A percentile compares a stretch with the other conserved stretches of the same genome.
These are phyloP conservation scores for Colletotrichum musicola DNA, from an alignment of 2,329 filamentous ascomycete species.

Conservation along the genomic window DNA sequence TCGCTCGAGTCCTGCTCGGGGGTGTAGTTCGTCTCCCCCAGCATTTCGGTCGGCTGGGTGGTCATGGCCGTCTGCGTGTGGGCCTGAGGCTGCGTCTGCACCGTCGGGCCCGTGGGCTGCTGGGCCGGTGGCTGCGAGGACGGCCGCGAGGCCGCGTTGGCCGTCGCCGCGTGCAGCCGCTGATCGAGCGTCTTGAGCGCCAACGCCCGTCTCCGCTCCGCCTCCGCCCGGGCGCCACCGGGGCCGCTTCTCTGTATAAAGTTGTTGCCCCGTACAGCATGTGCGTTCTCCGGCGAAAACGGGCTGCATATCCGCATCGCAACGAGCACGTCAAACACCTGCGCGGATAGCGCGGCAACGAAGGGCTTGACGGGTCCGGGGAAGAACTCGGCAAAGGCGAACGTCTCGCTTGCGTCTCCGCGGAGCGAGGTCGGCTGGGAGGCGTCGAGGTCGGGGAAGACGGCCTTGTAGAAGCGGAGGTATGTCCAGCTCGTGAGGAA, in stretches of 20 bases:
- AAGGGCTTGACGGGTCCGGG: conserved; percentile 85
- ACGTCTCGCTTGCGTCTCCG: conserved; percentile 95
- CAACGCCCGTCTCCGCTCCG: conserved; percentile 87
- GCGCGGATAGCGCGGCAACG: conserved; percentile 78
- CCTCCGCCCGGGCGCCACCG: conserved; percentile 85
- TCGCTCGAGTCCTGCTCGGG: conserved; percentile 68
- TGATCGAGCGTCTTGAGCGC: conserved; percentile 94
- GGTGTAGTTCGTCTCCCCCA: conserved; percentile 78
- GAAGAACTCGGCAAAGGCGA: conserved; percentile 96
- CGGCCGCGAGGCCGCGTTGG: conserved; percentile 56
- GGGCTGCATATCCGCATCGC: conserved; percentile 84
- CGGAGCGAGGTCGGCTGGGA: conserved; percentile 74
- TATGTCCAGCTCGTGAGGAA: conserved; percentile 95
- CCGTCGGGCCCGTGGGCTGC: conserved; percentile 62
- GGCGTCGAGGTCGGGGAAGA: conserved; percentile 76
- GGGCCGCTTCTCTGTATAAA: conserved; percentile 68
- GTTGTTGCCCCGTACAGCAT: conserved; percentile 76
- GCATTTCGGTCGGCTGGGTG: conserved; percentile 65
- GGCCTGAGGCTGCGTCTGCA: conserved; percentile 68
- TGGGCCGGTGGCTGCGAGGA: conserved; percentile 54
- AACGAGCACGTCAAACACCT: conserved; percentile 81
- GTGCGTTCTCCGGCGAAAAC: conserved; percentile 85
- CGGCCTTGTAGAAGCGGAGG: conserved; percentile 91
- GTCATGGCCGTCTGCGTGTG: conserved; percentile 71
- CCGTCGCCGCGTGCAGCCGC: conserved; percentile 85